Base-by-base conservation (phyloP, 257 asterid species). In the Nemophila menziesii region DNA sequence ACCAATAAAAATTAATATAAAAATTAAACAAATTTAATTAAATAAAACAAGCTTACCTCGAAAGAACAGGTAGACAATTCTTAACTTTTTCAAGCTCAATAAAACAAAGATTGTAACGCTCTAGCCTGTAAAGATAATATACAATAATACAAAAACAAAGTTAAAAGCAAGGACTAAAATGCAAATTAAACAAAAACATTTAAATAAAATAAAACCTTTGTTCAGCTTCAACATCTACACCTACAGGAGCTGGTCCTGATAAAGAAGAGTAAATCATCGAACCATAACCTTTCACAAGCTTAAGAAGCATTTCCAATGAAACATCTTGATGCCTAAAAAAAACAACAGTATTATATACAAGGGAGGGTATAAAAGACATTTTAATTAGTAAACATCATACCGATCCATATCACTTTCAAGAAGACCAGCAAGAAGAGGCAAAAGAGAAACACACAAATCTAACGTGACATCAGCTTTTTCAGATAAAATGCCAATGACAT, bases 141-240 rank as follows among this genome's bases (percentile, higher is more conserved):
- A n/a, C n/a, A n/a, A n/a, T 22, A 63, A n/a, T 36, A 60, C 43
- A 45, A 20, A 49, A 52, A 49, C 44, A 27, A 47, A 37, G 48
- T 56, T 33, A 46, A 62, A 56, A 44, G 41, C 17, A 17, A n/a
- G n/a, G n/a, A n/a, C 24, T 26, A 34, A 18, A 33, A n/a, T 4
- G 11, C 14, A 9, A 44, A 17, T 11, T 4, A 15, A 0, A 11
- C 34, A 8, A 27, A 26, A 2, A 42, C 3, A 8, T 11, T 14
- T 4, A 38, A 23, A 58, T 70, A 29, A 14, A 33, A 23, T 29
- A 60, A 5, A 43, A 84, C 98, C 98, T 85, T 66, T 74, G 84
- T 64, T 90, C 98, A 18, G 98, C 94, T 76, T 85, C 99, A 47
- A 90, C 74, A 75, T 90, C 93, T 50, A 90, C 96, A 39, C 94